Conservation (phyloP, 208 protist genomes). For the Tritrichomonas musculus region DNA sequence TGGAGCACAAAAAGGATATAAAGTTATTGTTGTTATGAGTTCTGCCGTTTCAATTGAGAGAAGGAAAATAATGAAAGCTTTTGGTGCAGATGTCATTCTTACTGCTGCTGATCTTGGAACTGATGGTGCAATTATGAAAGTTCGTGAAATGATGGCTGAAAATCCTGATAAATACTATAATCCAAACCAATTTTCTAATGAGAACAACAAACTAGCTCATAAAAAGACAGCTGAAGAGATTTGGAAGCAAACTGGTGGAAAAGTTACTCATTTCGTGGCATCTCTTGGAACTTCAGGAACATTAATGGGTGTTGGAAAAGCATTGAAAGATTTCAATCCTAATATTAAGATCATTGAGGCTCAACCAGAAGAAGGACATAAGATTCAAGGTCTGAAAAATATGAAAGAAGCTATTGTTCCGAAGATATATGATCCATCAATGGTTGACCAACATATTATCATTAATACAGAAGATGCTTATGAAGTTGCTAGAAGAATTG, state of each 20-base stretch:
- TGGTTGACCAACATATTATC: no score
- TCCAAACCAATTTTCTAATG: constrained; percentile 65
- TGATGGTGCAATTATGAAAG: constrained; percentile 70
- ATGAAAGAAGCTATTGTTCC: no score
- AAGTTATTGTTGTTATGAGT: constrained; percentile 88
- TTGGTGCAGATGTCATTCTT: constrained; percentile 84
- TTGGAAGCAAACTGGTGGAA: constrained; percentile 9
- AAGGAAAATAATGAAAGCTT: constrained; percentile 65
- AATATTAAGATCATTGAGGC: constrained; percentile 16
- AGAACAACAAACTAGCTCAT: constrained; percentile 70
- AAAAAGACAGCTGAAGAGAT: constrained; percentile 75
- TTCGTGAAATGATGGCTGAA: not conserved
- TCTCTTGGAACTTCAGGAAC: constrained; percentile 29
- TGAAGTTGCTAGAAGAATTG: no score
- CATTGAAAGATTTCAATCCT: not conserved
- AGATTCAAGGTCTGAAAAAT: constrained; percentile 5
- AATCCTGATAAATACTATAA: constrained; percentile 34
- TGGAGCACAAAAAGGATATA: constrained; percentile 80
- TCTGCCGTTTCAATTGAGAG: constrained; percentile 95
- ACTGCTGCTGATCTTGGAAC: constrained; percentile 80
- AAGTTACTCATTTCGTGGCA: not conserved
- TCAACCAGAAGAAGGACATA: not conserved
- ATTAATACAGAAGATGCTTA: no score
- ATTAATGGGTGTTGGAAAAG: constrained; percentile 13
- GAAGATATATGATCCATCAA: no score